phyloP scores from a whole-genome alignment of 352 stramenopile species.

The Globisporangium abappressorium region DNA sequence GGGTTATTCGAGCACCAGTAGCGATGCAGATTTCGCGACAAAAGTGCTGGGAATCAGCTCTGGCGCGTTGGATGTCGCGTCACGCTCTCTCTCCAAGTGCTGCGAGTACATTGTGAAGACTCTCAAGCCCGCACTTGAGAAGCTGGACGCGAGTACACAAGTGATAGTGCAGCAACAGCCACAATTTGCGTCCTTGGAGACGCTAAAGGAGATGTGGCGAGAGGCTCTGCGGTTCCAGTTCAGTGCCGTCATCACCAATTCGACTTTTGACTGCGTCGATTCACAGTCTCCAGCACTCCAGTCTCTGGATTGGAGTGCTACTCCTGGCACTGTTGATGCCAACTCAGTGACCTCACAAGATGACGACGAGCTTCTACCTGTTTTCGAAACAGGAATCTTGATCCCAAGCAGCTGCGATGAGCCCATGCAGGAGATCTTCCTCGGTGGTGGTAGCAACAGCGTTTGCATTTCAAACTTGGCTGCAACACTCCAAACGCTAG shows the following conservation, averaged over 20 bases:
- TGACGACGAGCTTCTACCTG: neutral
- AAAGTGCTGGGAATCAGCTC: slow-evolving; percentile 4
- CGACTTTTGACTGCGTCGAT: too few relatives aligned
- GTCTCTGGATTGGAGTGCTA: neutral
- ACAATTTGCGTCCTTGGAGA: neutral
- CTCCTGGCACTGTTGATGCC: neutral
- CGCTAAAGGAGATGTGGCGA: neutral
- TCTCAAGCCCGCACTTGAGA: slow-evolving; percentile 1
- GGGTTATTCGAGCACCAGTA: too few relatives aligned
- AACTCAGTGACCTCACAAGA: neutral
- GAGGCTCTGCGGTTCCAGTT: slow-evolving; percentile 4
- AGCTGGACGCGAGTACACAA: neutral
- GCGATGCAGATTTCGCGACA: neutral
- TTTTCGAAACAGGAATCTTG: slow-evolving; percentile 24
- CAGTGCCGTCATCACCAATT: neutral
- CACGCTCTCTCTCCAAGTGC: slow-evolving; percentile 11
- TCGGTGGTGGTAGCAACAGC: slow-evolving; percentile 14
- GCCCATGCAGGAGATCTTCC: slow-evolving; percentile 34
- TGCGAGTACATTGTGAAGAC: neutral
- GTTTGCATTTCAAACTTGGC: neutral
- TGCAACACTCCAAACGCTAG: slow-evolving; percentile 14
- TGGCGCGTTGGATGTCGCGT: slow-evolving; percentile 3
- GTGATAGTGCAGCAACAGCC: neutral
- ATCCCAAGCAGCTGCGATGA: slow-evolving; percentile 27
- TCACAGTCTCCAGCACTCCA: neutral